These are phyloP conservation scores for Fonsecaea monophora DNA, from an alignment of 2,329 filamentous ascomycete species.

Conservation along the genomic window DNA sequence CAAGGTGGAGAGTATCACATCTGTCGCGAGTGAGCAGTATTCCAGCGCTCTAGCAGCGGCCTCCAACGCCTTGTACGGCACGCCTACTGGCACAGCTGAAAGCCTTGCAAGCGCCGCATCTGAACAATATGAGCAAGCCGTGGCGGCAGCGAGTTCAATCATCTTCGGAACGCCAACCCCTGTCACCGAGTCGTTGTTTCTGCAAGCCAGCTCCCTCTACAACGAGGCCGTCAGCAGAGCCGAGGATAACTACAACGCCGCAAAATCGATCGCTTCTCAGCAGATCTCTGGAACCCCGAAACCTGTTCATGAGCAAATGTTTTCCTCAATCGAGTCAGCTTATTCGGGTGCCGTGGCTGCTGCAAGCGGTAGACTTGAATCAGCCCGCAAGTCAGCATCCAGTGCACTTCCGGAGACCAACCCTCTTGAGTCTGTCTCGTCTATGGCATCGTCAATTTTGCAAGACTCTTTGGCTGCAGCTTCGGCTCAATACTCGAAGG, in stretches of 20 bases:
- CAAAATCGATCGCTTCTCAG: slow-evolving; percentile 70
- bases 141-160: slow-evolving; percentile 64
- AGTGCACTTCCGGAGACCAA: slow-evolving; percentile 51
- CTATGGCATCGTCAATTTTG: slow-evolving; percentile 73
- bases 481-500: slow-evolving; percentile 72
- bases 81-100: slow-evolving; percentile 50
- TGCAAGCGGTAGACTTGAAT: slow-evolving; percentile 66
- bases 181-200: slow-evolving; percentile 51
- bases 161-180: slow-evolving; percentile 59
- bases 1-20: slow-evolving; percentile 58
- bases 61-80: slow-evolving; percentile 63
- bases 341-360: slow-evolving; percentile 70
- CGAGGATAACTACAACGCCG: slow-evolving; percentile 71
- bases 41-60: slow-evolving; percentile 63
- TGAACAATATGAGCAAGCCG: slow-evolving; percentile 63
- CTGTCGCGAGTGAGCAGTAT: slow-evolving; percentile 64
- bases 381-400: slow-evolving; percentile 62
- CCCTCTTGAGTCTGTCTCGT: slow-evolving; percentile 64
- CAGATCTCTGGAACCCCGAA: slow-evolving; percentile 73
- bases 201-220: slow-evolving; percentile 59
- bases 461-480: slow-evolving; percentile 74
- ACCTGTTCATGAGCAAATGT: slow-evolving; percentile 71
- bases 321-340: slow-evolving; percentile 71
- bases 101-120: slow-evolving; percentile 60
- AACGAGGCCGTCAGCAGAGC: slow-evolving; percentile 69